A percentile compares a stretch with the other conserved stretches of the same genome.
These are phyloP conservation scores for Collybiopsis confluens DNA, from an alignment of 768 basidiomycete genomes.

Conservation along the genomic window DNA sequence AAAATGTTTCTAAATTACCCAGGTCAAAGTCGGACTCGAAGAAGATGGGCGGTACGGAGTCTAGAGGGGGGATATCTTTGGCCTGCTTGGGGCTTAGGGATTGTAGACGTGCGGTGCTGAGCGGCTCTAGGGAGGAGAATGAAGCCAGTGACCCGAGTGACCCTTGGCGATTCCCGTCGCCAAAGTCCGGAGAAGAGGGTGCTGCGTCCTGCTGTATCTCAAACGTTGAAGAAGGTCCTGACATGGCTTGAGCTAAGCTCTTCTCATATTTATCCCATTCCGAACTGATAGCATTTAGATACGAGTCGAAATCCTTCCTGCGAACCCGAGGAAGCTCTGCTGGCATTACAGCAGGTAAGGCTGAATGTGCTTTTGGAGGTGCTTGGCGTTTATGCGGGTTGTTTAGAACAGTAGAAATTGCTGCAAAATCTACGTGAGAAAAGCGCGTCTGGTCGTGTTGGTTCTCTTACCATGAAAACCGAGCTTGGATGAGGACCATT, in stretches of 20 bases:
- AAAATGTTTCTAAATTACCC: conserved; percentile 72
- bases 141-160: conserved; percentile 8
- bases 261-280: conserved; percentile 75
- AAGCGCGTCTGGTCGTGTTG: not conserved
- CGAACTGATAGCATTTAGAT: conserved; percentile 63
- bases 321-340: conserved; percentile 78
- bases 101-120: conserved; percentile 4
- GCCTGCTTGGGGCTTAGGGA: conserved; percentile 25
- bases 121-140: conserved; percentile 7
- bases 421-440: conserved; percentile 35
- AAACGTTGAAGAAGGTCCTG: conserved; percentile 25
- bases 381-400: conserved; percentile 82
- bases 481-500: conserved; percentile 79
- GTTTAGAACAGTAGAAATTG: conserved; percentile 91
- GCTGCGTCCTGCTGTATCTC: conserved; percentile 34
- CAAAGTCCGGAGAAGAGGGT: conserved; percentile 27
- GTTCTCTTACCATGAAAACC: conserved; percentile 78
- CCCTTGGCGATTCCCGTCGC: conserved; percentile 19
- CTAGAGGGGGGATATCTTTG: conserved; percentile 61
- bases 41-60: conserved; percentile 76
- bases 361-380: conserved; percentile 84
- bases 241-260: not conserved
- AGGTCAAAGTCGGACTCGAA: conserved; percentile 79
- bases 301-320: conserved; percentile 81
- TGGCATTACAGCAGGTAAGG: conserved; percentile 65